A percentile compares a stretch with the other conserved stretches of the same genome.
These are phyloP conservation scores for Petunia axillaris DNA, from an alignment of 257 asterid species.

Conservation along the genomic window DNA sequence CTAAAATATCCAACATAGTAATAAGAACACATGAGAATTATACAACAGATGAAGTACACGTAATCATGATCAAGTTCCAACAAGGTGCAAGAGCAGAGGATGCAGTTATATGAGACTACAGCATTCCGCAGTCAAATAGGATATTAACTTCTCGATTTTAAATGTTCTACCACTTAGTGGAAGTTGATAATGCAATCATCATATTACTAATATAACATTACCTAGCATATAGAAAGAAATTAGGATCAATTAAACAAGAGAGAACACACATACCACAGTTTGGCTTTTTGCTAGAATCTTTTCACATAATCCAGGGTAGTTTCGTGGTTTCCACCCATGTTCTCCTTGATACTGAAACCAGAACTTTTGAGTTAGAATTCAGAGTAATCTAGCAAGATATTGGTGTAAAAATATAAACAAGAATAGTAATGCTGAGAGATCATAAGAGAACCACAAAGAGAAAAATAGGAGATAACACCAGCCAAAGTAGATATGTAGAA, in stretches of 20 bases:
- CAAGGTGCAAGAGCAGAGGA: too few relatives aligned
- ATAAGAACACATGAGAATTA: too few relatives aligned
- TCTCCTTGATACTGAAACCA: slow-evolving; percentile 88
- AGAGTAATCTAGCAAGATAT: not conserved
- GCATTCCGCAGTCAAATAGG: too few relatives aligned
- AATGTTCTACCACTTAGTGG: too few relatives aligned
- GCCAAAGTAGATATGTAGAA: not conserved
- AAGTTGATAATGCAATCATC: too few relatives aligned
- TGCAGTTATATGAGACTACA: too few relatives aligned
- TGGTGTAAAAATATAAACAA: not conserved
- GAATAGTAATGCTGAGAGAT: not conserved
- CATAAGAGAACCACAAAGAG: not conserved
- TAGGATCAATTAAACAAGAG: not conserved
- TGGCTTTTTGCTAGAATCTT: slow-evolving; percentile 88
- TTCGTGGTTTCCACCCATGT: slow-evolving; percentile 77
- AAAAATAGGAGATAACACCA: not conserved
- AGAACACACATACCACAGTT: slow-evolving; percentile 70
- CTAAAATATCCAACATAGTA: too few relatives aligned
- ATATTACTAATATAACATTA: too few relatives aligned
- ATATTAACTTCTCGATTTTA: too few relatives aligned
- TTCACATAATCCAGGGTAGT: slow-evolving; percentile 79
- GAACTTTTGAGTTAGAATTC: slow-evolving; percentile 18
- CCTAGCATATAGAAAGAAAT: too few relatives aligned
- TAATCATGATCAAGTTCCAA: too few relatives aligned
- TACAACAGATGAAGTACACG: too few relatives aligned